phyloP scores from a whole-genome alignment of 2,329 filamentous ascomycete species.

The Fusarium proliferatum region DNA sequence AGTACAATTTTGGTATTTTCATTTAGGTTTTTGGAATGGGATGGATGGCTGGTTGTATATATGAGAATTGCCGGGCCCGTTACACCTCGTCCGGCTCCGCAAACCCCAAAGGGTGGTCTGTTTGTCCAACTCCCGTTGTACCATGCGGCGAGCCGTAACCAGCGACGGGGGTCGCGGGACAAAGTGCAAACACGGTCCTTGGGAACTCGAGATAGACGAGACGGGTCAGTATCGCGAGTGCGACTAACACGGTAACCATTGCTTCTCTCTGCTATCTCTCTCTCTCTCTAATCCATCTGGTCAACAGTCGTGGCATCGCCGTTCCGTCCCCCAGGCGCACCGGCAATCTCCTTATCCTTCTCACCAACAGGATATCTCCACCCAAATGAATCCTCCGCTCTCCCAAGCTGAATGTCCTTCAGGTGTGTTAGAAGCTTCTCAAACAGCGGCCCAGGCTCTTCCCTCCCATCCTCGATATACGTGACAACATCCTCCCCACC shows the following conservation, averaged over 20 bases:
- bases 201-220: constrained; percentile 37
- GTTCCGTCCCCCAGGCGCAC: constrained; percentile 29
- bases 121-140: constrained; percentile 32
- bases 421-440: constrained; percentile 78
- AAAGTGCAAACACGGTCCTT: constrained; percentile 33
- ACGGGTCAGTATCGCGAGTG: constrained; percentile 37
- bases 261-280: constrained; percentile 6
- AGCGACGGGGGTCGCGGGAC: constrained; percentile 34
- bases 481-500: constrained; percentile 60
- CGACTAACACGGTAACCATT: constrained; percentile 13
- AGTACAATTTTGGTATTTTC: not conserved
- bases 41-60: constrained; percentile 8
- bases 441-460: constrained; percentile 80
- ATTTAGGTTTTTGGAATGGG: too few relatives aligned
- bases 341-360: constrained; percentile 57
- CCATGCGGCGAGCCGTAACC: constrained; percentile 35
- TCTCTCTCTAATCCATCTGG: constrained; percentile 47
- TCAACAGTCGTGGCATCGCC: constrained; percentile 47
- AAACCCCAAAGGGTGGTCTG: constrained; percentile 31
- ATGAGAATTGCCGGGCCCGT: constrained; percentile 24
- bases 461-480: constrained; percentile 65
- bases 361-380: constrained; percentile 70
- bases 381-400: constrained; percentile 78
- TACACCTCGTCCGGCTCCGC: constrained; percentile 34
- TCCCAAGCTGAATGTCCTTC: constrained; percentile 87